Conservation (phyloP, 23 red algal genomes). For the Gracilaria gracilis region DNA sequence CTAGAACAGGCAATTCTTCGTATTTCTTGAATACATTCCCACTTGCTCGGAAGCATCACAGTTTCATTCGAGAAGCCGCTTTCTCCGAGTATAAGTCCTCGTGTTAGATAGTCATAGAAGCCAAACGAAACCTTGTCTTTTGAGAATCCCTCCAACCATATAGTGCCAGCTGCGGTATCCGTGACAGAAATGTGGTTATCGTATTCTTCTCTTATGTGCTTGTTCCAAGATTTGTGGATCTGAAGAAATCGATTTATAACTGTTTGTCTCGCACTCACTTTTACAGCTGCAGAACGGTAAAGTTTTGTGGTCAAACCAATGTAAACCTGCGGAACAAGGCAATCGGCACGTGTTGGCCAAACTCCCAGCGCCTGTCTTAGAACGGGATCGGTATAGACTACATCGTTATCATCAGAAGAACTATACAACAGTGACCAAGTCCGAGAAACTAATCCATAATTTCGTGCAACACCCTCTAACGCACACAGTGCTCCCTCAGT, state of each 20-base stretch:
- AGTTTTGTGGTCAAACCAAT: background rate
- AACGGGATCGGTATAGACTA: too few species aligned
- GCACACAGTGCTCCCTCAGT: too few species aligned
- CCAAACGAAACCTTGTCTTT: background rate
- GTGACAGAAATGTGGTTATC: background rate
- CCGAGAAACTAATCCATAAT: too few species aligned
- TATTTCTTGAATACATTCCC: background rate
- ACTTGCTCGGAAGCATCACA: background rate
- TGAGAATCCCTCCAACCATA: background rate
- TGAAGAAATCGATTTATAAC: too few species aligned
- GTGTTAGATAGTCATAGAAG: background rate
- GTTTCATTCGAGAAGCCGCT: background rate
- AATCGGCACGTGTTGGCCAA: too few species aligned
- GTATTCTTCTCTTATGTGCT: background rate
- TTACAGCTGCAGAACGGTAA: background rate
- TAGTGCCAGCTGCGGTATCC: background rate
- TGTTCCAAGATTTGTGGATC: background rate
- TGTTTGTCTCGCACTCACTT: background rate
- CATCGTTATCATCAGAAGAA: too few species aligned
- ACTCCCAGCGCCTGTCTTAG: too few species aligned
- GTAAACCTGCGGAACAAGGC: too few species aligned
- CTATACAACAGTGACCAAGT: too few species aligned
- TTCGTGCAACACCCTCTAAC: too few species aligned
- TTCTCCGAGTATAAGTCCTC: too few species aligned
- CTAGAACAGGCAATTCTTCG: background rate